Evolutionary conservation across 352 stramenopile genomes (phyloP).

Genomic region (Hyphochytrium catenoides): DNA sequence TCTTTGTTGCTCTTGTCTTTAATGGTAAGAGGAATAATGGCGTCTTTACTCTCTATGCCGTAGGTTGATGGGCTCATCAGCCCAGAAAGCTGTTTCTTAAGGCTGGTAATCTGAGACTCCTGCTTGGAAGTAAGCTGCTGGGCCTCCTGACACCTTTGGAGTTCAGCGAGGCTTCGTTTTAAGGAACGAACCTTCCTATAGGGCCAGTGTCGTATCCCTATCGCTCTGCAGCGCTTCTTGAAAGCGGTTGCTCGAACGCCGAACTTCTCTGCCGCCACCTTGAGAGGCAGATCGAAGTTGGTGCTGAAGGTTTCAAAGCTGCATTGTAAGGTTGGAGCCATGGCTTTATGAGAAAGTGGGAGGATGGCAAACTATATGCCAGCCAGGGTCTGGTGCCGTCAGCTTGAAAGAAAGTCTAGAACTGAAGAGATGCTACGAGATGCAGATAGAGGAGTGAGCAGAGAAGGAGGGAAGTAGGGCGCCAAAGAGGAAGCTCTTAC

Average conservation of each 20-base stretch:
- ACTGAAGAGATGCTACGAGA: too few relatives aligned
- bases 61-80: slow-evolving; percentile 36
- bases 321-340: too few relatives aligned
- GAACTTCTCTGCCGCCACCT: slow-evolving; percentile 38
- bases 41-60: too few relatives aligned
- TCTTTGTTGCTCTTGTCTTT: too few relatives aligned
- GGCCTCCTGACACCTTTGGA: slow-evolving; percentile 25
- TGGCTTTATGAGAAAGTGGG: too few relatives aligned
- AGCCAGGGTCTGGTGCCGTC: too few relatives aligned
- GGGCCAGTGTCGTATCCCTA: slow-evolving; percentile 38
- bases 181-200: slow-evolving; percentile 40
- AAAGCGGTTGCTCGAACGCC: slow-evolving; percentile 36
- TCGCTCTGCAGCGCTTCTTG: slow-evolving; percentile 39
- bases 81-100: slow-evolving; percentile 32
- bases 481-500: too few relatives aligned
- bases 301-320: slow-evolving; percentile 39
- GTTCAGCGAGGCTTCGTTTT: slow-evolving; percentile 32
- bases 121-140: slow-evolving; percentile 30
- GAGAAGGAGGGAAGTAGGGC: too few relatives aligned
- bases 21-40: too few relatives aligned
- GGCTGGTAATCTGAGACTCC: slow-evolving; percentile 22
- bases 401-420: too few relatives aligned
- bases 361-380: too few relatives aligned
- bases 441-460: too few relatives aligned
- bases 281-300: slow-evolving; percentile 36